A percentile compares a stretch with the other conserved stretches of the same genome.
Conservation (phyloP, 208 protist genomes). For the Endotrypanum monterogeii region DNA sequence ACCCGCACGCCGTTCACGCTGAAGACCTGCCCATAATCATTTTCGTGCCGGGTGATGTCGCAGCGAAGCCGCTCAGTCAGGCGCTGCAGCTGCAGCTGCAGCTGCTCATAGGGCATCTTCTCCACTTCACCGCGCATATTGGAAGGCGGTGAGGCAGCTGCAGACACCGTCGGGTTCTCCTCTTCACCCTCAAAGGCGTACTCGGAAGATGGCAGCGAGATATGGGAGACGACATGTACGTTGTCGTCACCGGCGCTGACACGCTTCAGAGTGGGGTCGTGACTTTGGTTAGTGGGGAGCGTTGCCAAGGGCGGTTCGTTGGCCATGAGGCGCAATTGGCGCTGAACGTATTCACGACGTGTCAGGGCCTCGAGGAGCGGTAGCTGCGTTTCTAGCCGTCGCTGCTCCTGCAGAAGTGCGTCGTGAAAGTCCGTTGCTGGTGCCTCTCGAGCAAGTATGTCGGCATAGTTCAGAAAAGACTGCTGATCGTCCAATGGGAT, state of each 20-base stretch:
- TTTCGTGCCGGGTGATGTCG: slow-evolving; percentile 60
- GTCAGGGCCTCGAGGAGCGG: slow-evolving; percentile 77
- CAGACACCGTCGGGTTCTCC: not conserved
- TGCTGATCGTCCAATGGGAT: slow-evolving; percentile 42
- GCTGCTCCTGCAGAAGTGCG: slow-evolving; percentile 39
- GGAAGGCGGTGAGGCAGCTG: not conserved
- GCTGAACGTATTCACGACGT: slow-evolving; percentile 65
- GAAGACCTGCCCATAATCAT: slow-evolving; percentile 46
- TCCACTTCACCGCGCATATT: not conserved
- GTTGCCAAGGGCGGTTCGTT: slow-evolving; percentile 2
- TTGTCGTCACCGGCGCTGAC: not conserved
- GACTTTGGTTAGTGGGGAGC: not conserved
- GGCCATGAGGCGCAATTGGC: slow-evolving; percentile 17
- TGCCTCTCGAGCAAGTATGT: slow-evolving; percentile 2
- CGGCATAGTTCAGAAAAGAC: slow-evolving; percentile 16
- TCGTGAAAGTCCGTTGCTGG: slow-evolving; percentile 8
- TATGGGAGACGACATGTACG: not conserved
- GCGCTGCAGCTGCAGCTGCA: slow-evolving; percentile 39
- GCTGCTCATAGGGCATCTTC: slow-evolving; percentile 13
- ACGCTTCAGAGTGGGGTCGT: not conserved
- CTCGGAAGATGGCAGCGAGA: not conserved
- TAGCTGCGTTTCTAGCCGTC: slow-evolving; percentile 60
- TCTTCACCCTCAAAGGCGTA: not conserved
- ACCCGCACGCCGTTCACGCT: slow-evolving; percentile 43
- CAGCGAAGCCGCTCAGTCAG: slow-evolving; percentile 58